These are phyloP conservation scores for Meyerozyma sp. DNA, from an alignment of 1,139 yeast species.

Conservation along the genomic window DNA sequence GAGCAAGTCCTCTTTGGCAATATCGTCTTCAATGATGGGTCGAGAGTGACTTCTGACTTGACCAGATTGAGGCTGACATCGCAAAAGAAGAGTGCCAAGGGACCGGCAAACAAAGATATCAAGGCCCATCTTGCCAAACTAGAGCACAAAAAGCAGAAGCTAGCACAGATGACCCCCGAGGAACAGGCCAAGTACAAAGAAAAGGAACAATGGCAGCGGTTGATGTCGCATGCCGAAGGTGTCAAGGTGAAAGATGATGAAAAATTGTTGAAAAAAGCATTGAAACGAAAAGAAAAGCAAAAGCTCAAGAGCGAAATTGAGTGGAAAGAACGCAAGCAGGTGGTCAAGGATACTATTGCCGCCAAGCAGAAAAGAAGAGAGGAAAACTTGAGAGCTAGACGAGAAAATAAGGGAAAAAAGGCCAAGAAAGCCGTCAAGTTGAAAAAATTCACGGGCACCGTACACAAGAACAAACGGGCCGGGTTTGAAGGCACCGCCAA, in stretches of 20 bases:
- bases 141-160: slow-evolving; percentile 66
- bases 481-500: slow-evolving; percentile 55
- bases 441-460: slow-evolving; percentile 59
- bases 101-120: slow-evolving; percentile 81
- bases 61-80: slow-evolving; percentile 47
- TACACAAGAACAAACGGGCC: slow-evolving; percentile 48
- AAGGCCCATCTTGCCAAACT: slow-evolving; percentile 75
- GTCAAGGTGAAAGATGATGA: slow-evolving; percentile 86
- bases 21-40: slow-evolving; percentile 79
- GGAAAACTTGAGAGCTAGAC: slow-evolving; percentile 78
- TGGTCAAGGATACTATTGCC: slow-evolving; percentile 68
- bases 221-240: slow-evolving; percentile 86
- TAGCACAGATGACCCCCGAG: slow-evolving; percentile 57
- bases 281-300: slow-evolving; percentile 74
- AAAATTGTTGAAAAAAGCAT: slow-evolving; percentile 74
- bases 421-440: slow-evolving; percentile 64
- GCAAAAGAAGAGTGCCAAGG: slow-evolving; percentile 58
- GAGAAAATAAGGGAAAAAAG: slow-evolving; percentile 72
- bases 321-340: slow-evolving; percentile 82
- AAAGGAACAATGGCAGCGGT: slow-evolving; percentile 80
- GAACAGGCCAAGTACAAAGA: slow-evolving; percentile 57
- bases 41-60: slow-evolving; percentile 74
- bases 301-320: slow-evolving; percentile 79
- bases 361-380: slow-evolving; percentile 82
- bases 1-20: slow-evolving; percentile 66